Base-by-base conservation (phyloP, 306 rosid genomes). In the Prunus davidiana region DNA sequence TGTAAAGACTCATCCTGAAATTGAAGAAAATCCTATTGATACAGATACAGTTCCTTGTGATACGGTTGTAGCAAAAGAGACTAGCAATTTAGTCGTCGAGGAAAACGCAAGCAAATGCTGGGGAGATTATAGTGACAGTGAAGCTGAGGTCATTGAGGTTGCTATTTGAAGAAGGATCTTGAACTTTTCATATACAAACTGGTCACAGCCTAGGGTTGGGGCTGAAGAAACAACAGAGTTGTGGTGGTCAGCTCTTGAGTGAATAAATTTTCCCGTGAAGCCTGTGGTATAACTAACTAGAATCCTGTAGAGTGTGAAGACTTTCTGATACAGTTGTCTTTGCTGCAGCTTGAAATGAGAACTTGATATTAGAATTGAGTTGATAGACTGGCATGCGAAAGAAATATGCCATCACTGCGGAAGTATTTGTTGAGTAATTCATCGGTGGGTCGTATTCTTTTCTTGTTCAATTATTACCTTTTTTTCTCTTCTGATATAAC, bases 81-180 rank as follows among this genome's bases (percentile, higher is more conserved):
- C 79, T 63, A 69, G 81, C 76, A 80, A 77, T 50, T 25, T 34
- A n/a, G 83, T 63, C 4, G 77, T 76, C 32, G 91, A 86, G 82
- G 81, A 84, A 76, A 87, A 83, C 49, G 64, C 84, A 81, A 69
- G 71, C 81, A 95, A 88, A 80, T 86, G 97, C 73, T 95, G 99
- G 97, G 99, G 97, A 86, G 97, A 92, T 82, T 92, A 88, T 86
- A 95, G 97, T 67, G 97, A 95, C 73, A 83, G 65, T 67, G 99
- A 95, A 88, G 83, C 90, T 38, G 96, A 92, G 67, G 73, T 85
- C 58, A 79, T 86, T 70, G 88, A 88, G 74, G 91, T 85, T 79
- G 71, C 87, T n/a, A 78, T 87, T 82, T 95, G 83, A 85, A 66
- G 60, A 82, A 76, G 77, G 81, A 73, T 51, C 82, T n/a, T 55